Evolutionary conservation across 805 yeast genomes (phyloP).

Genomic region (Yamadazyma sp.): DNA sequence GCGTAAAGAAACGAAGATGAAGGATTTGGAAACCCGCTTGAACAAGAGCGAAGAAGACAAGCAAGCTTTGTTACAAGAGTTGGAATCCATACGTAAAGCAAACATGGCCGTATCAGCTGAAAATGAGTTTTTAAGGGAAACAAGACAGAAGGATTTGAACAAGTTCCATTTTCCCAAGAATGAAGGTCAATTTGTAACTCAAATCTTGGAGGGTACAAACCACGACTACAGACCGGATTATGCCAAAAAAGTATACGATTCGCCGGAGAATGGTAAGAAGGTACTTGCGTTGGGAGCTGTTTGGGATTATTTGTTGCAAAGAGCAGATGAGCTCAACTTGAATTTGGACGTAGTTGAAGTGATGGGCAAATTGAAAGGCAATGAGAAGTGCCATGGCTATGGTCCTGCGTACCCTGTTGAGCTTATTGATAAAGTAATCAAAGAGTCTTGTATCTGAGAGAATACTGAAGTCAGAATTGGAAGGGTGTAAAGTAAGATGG

Average conservation of each 20-base stretch:
- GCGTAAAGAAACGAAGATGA: slow-evolving; percentile 69
- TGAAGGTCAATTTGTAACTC: slow-evolving; percentile 34
- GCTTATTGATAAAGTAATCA: slow-evolving; percentile 41
- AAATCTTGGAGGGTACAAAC: slow-evolving; percentile 24
- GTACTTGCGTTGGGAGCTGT: slow-evolving; percentile 73
- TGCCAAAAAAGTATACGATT: slow-evolving; percentile 33
- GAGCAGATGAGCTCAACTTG: slow-evolving; percentile 44
- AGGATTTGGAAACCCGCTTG: slow-evolving; percentile 63
- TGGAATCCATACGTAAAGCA: slow-evolving; percentile 52
- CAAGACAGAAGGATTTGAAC: background rate
- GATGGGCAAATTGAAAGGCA: slow-evolving; percentile 60
- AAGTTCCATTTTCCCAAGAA: slow-evolving; percentile 28
- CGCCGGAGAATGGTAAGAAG: slow-evolving; percentile 42
- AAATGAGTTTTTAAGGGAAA: slow-evolving; percentile 50
- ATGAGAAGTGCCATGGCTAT: slow-evolving; percentile 74
- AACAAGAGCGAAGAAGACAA: slow-evolving; percentile 57
- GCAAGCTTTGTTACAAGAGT: slow-evolving; percentile 44
- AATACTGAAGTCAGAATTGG: no score
- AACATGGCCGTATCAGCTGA: slow-evolving; percentile 61
- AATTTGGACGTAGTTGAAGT: slow-evolving; percentile 59
- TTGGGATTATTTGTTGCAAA: slow-evolving; percentile 70
- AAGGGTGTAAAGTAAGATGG: no score
- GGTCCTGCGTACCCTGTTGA: slow-evolving; percentile 66
- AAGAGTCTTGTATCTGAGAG: slow-evolving; percentile 11
- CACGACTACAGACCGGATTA: slow-evolving; percentile 23